Evolutionary conservation across 1,284 basidiomycete genomes (phyloP).

Genomic region (Psilocybe mexicana): DNA sequence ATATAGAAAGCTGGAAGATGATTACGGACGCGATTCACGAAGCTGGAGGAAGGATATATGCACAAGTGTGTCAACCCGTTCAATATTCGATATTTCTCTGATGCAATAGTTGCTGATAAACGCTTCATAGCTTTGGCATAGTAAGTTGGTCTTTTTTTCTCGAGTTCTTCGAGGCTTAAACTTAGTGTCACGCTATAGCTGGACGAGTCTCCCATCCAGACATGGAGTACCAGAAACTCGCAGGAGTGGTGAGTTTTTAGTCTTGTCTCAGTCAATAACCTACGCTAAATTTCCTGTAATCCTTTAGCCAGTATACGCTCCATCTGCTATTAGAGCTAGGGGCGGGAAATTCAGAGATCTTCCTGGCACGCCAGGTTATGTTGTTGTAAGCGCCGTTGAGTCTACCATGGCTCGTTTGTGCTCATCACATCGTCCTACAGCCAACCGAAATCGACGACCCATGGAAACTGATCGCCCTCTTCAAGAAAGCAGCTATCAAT

Average conservation of each 20-base stretch:
- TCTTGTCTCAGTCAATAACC: slow-evolving; percentile 7
- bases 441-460: slow-evolving; percentile 45
- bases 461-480: slow-evolving; percentile 41
- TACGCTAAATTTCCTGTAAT: not conserved
- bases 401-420: not conserved
- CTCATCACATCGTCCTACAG: slow-evolving; percentile 21
- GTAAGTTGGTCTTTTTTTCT: slow-evolving; percentile 21
- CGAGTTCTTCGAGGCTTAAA: not conserved
- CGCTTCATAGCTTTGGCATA: slow-evolving; percentile 35
- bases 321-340: slow-evolving; percentile 39
- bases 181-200: slow-evolving; percentile 23
- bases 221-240: slow-evolving; percentile 34
- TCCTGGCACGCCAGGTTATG: slow-evolving; percentile 38
- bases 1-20: slow-evolving; percentile 40
- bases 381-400: slow-evolving; percentile 29
- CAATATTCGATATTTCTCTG: not conserved
- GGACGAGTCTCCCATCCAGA: slow-evolving; percentile 39
- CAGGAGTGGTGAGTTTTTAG: slow-evolving; percentile 30
- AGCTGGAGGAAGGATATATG: slow-evolving; percentile 34
- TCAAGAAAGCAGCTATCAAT: slow-evolving; percentile 50
- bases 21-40: slow-evolving; percentile 38
- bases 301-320: slow-evolving; percentile 38
- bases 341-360: slow-evolving; percentile 42
- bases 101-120: not conserved
- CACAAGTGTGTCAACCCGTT: slow-evolving; percentile 7